phyloP scores from a whole-genome alignment of 106 monocot species.

The Allium cepa region DNA sequence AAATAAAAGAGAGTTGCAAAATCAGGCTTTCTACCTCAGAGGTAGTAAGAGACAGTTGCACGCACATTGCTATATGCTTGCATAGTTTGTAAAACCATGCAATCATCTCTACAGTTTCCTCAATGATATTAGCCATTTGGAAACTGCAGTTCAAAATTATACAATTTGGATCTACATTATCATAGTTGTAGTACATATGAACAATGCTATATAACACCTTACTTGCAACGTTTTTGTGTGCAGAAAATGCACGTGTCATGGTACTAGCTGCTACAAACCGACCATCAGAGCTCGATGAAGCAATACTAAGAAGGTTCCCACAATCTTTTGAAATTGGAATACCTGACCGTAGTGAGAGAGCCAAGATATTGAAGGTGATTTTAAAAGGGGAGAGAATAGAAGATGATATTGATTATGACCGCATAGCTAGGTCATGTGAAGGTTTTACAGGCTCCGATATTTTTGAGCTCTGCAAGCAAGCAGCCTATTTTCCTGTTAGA shows the following conservation, averaged over 20 bases:
- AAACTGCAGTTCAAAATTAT: not conserved
- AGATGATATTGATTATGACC: constrained; percentile 65
- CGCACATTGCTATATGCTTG: too few species aligned
- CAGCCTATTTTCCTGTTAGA: constrained; percentile 90
- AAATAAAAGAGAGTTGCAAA: too few species aligned
- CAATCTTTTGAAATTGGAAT: constrained; percentile 91
- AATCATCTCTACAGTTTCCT: too few species aligned
- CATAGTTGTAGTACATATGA: not conserved
- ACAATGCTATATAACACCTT: too few species aligned
- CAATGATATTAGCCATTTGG: not conserved
- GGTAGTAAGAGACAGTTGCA: too few species aligned
- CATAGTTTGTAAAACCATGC: too few species aligned
- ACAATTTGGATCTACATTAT: not conserved
- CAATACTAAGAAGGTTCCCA: constrained; percentile 86
- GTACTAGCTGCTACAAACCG: constrained; percentile 98
- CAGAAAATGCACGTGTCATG: constrained; percentile 91
- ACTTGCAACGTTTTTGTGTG: too few species aligned
- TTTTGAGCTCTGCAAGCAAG: constrained; percentile 86
- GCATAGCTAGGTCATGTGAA: constrained; percentile 65
- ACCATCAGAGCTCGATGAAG: constrained; percentile 86
- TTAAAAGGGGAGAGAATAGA: constrained; percentile 78
- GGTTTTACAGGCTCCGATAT: constrained; percentile 93
- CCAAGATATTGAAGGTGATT: constrained; percentile 79
- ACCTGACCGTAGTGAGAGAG: constrained; percentile 71
- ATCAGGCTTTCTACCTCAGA: too few species aligned